Conservation (phyloP, 768 basidiomycete species). For the Auriscalpium orientale region DNA sequence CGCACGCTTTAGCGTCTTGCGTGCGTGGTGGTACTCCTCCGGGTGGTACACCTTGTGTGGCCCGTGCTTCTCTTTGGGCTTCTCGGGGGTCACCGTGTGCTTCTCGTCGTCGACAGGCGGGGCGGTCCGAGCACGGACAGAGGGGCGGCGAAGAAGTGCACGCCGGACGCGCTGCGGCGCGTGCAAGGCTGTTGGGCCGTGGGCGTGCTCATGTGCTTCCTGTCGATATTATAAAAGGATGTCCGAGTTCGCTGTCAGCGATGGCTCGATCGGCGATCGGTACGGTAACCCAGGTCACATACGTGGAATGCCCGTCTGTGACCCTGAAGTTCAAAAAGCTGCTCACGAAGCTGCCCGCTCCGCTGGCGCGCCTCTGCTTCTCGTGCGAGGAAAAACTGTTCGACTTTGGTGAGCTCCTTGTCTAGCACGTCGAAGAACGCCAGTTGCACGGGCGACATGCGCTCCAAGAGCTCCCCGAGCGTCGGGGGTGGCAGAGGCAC, state of each 20-base stretch:
- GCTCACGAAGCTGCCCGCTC: constrained; percentile 20
- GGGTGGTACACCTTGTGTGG: constrained; percentile 37
- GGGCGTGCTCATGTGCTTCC: neutral
- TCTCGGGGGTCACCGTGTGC: too few species aligned
- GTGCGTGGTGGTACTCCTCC: constrained; percentile 78
- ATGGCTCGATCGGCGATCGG: too few species aligned
- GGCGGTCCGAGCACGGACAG: neutral
- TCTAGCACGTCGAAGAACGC: constrained; percentile 77
- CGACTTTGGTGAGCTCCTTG: constrained; percentile 75
- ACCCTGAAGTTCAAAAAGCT: constrained; percentile 12
- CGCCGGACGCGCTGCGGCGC: neutral
- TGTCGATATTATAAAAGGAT: constrained; percentile 3
- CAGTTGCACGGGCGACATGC: constrained; percentile 51
- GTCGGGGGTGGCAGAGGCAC: constrained; percentile 11
- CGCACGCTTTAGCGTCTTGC: constrained; percentile 77
- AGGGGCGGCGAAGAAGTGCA: neutral
- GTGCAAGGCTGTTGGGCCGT: neutral
- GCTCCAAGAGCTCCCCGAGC: constrained; percentile 34
- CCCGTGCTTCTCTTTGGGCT: neutral
- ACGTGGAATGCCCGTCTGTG: constrained; percentile 6
- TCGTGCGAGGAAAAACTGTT: constrained; percentile 68
- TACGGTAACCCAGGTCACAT: neutral
- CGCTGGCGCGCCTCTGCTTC: constrained; percentile 54
- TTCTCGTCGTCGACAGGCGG: neutral
- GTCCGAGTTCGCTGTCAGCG: neutral